Evolutionary conservation across 2,329 filamentous ascomycete genomes (phyloP).

Genomic region (Thermothelomyces thermophilus): DNA sequence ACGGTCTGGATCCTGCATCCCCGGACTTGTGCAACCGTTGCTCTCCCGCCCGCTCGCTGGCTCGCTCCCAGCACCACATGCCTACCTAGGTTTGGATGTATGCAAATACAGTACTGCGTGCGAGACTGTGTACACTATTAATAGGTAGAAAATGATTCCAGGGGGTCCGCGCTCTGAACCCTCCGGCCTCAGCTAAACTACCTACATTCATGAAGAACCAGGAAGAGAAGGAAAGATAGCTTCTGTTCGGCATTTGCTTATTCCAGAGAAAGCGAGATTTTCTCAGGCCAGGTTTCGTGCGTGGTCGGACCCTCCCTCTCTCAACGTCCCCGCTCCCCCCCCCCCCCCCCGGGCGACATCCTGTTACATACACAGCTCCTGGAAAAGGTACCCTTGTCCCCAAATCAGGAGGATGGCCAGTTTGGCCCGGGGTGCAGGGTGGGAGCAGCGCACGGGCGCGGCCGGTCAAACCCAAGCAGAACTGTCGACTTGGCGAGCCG

Average conservation of each 20-base stretch:
- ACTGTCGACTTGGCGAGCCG: not conserved
- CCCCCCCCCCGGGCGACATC: not conserved
- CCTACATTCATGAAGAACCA: too few relatives aligned
- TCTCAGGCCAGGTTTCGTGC: constrained; percentile 1
- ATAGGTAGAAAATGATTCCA: not conserved
- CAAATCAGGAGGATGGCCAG: too few relatives aligned
- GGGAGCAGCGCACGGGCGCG: constrained; percentile 1
- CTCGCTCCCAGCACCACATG: too few relatives aligned
- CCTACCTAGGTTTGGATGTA: too few relatives aligned
- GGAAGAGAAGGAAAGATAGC: not conserved
- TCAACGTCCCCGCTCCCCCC: too few relatives aligned
- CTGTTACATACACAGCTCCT: not conserved
- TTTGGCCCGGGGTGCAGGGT: too few relatives aligned
- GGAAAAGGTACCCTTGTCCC: too few relatives aligned
- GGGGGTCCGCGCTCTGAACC: not conserved
- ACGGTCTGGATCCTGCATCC: not conserved
- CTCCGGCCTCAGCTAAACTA: too few relatives aligned
- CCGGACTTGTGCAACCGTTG: constrained; percentile 1
- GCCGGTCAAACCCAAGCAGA: not conserved
- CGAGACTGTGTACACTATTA: too few relatives aligned
- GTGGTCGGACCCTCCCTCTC: constrained; percentile 2
- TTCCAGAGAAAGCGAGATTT: constrained; percentile 5
- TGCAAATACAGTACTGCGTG: not conserved
- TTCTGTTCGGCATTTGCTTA: constrained; percentile 2
- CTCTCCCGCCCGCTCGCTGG: not conserved